Evolutionary conservation across 202 grass and related monocot species (phyloP).

Genomic region (Brachypodium distachyon): DNA sequence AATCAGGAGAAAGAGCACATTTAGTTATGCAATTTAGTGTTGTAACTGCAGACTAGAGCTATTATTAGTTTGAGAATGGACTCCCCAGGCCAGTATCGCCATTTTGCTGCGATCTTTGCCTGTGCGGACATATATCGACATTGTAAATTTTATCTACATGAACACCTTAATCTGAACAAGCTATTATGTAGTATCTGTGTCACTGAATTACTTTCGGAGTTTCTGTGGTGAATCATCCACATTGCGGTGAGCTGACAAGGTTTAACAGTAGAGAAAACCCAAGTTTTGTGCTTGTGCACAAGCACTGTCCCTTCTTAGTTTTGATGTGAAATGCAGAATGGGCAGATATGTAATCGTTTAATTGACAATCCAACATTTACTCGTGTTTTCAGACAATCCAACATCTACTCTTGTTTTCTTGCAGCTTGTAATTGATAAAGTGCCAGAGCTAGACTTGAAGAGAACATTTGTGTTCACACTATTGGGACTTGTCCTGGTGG

Average conservation of each 20-base stretch:
- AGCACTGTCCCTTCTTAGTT: neutral
- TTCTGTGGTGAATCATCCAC: neutral
- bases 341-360: neutral
- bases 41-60: neutral
- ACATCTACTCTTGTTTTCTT: neutral
- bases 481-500: slow-evolving; percentile 75
- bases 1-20: neutral
- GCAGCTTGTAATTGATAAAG: slow-evolving; percentile 64
- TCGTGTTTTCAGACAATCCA: too few species aligned
- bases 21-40: neutral
- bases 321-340: neutral
- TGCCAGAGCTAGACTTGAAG: slow-evolving; percentile 55
- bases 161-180: neutral
- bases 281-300: neutral
- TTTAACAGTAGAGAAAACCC: neutral
- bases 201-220: neutral
- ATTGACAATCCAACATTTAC: neutral
- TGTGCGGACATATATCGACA: neutral
- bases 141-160: neutral
- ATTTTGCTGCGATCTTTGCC: neutral
- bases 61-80: neutral
- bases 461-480: slow-evolving; percentile 81
- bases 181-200: neutral
- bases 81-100: neutral
- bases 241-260: neutral